Base-by-base conservation (phyloP, 129 eudicot species). In the Artemisia annua region DNA sequence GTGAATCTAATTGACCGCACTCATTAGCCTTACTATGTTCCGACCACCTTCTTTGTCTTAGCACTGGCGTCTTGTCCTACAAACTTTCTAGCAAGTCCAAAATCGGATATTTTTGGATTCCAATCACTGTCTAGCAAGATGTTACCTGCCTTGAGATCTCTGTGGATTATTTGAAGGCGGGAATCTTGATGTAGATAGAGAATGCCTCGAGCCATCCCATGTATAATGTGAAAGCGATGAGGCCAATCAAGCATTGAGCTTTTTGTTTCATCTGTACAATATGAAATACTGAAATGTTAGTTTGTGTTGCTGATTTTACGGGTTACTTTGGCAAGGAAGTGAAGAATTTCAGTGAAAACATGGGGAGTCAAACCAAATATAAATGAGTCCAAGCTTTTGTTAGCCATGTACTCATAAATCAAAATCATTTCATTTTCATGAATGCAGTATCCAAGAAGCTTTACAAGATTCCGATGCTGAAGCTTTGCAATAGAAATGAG, bases 361-460 rank as follows among this genome's bases (percentile, higher is more conserved):
- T n/a, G 7, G 35, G 26, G 70, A 60, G 11, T 52, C 54, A 4
- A 64, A 77, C 81, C 76, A 51, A 63, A 78, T 51, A 78, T 8
- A 72, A 78, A 62, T 0, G 59, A 39, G 63, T 78, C 81, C 66
- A 78, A 53, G 76, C 81, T 78, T 62, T 69, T 48, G 75, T 77
- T 77, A 48, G 70, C 56, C 81, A 77, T 77, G 71, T 69, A 77
- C 17, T 77, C 81, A 61, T 77, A 77, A 24, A 77, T 69, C 76
- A 77, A 51, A 32, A 68, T 55, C 71, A 60, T 69, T 61, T 77
- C 75, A n/a, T 77, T 71, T 22, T 19, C 81, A n/a, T 77, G 58
- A 61, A 77, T 60, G 66, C 81, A 77, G 5, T 64, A 77, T 61
- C 81, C 81, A 60, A 77, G 66, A 60, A 75, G 79, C 66, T 66